Conservation (phyloP, 805 yeast species). For the Nakazawaea ishiwadae region DNA sequence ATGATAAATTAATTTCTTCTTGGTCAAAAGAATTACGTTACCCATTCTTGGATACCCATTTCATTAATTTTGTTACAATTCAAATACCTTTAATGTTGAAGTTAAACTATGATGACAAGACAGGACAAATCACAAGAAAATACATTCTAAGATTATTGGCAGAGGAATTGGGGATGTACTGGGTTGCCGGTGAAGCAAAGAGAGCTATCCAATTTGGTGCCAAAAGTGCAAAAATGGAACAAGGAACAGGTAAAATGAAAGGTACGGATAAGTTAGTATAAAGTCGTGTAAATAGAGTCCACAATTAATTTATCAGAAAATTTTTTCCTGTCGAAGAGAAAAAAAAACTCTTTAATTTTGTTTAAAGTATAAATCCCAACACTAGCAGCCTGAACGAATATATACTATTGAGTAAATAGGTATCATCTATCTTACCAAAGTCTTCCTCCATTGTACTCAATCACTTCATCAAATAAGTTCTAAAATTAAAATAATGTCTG, state of each 20-base stretch:
- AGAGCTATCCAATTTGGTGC: conserved; percentile 98
- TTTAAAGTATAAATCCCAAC: too few species aligned
- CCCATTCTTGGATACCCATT: conserved; percentile 69
- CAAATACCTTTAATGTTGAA: conserved; percentile 45
- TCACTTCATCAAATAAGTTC: not conserved
- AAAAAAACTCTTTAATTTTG: too few species aligned
- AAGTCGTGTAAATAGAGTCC: conserved; percentile 2
- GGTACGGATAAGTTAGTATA: conserved; percentile 55
- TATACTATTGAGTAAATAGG: too few species aligned
- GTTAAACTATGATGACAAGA: conserved; percentile 29
- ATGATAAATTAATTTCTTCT: conserved; percentile 78
- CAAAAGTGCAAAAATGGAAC: conserved; percentile 87
- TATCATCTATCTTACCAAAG: not conserved
- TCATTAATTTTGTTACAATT: conserved; percentile 45
- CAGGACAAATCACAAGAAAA: conserved; percentile 39
- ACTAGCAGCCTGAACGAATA: too few species aligned
- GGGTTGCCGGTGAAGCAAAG: conserved; percentile 72
- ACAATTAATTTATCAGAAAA: too few species aligned
- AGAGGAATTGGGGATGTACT: conserved; percentile 35
- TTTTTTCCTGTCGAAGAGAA: not conserved
- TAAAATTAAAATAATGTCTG: conserved; percentile 7
- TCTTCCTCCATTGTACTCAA: not conserved
- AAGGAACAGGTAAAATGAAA: conserved; percentile 67
- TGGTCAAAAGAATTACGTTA: conserved; percentile 92
- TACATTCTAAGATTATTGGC: conserved; percentile 63